These are phyloP conservation scores for Ceratonia siliqua DNA, from an alignment of 306 rosid genomes.

Conservation along the genomic window DNA sequence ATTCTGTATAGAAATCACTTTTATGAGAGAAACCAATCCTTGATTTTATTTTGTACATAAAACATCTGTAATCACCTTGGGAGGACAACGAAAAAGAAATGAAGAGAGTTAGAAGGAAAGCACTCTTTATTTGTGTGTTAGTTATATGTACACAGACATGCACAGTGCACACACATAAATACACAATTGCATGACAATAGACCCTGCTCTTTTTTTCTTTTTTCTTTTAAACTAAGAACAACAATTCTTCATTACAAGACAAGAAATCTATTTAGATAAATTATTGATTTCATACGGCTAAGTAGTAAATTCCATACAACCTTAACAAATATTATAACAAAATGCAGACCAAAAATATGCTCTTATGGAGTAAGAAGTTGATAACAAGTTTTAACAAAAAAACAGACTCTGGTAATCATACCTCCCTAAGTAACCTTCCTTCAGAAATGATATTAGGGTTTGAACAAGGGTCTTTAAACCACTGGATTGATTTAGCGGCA, in stretches of 20 bases:
- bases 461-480: slow-evolving; percentile 83
- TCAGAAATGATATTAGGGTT: slow-evolving; percentile 65
- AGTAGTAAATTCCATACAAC: background rate
- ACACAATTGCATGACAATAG: background rate
- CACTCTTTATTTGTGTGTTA: background rate
- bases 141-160: slow-evolving; percentile 1
- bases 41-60: background rate
- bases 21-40: background rate
- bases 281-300: background rate
- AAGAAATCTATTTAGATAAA: background rate
- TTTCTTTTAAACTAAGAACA: background rate
- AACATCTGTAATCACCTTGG: background rate
- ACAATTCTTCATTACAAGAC: background rate
- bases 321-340: background rate
- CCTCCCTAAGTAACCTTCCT: slow-evolving; percentile 71
- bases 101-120: slow-evolving; percentile 11
- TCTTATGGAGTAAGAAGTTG: slow-evolving; percentile 21
- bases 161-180: background rate
- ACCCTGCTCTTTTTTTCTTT: too few relatives aligned
- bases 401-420: slow-evolving; percentile 35
- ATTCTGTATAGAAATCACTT: background rate
- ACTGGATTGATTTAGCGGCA: slow-evolving; percentile 76
- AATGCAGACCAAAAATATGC: background rate
- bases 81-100: background rate
- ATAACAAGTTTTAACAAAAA: background rate